Base-by-base conservation (phyloP, 1,139 yeast genomes). In the Groenewaldozyma sp. region DNA sequence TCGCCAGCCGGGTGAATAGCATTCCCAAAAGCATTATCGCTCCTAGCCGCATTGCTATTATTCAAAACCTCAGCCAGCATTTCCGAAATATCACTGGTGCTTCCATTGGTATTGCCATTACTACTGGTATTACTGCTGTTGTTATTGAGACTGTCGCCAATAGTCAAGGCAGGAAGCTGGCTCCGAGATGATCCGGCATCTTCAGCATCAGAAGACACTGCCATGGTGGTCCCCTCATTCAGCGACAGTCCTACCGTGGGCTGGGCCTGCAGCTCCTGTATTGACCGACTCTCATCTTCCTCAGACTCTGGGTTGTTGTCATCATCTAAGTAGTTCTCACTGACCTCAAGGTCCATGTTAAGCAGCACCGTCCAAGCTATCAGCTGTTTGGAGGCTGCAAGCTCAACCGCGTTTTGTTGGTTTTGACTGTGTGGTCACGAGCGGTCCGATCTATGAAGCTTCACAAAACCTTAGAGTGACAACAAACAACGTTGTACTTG, bases 1-100 rank as follows among this genome's bases (percentile, higher is more conserved):
- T 9, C 24, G 13, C 34, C 34, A 14, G 10, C 10, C 13, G 17
- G 13, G n/a, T n/a, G n/a, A n/a, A n/a, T n/a, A n/a, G n/a, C n/a
- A 6, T 28, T 13, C 7, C 17, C 31, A 28, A 7, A 6, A 28
- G 13, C 7, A 6, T n/a, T 13, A 6, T 17, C 34, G 11, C 34
- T n/a, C 7, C n/a, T 9, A 17, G 24, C 7, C 11, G 17, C 20
- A 20, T 18, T 17, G 9, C 16, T 16, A 17, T 33, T 22, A 29
- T 48, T 45, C 28, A 54, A 36, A 3, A 52, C 56, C 36, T 54
- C 58, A 1, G 54, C 48, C 17, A 54, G 43, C 38, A 54, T 34
- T 20, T 53, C 43, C 10, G 52, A 44, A 9, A 52, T 53, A 31
- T 53, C 56, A 3, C 41, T 39, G 2, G 37, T 38, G n/a, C 39